phyloP scores from a whole-genome alignment of 768 basidiomycete species.

The Lentinula lateritia region DNA sequence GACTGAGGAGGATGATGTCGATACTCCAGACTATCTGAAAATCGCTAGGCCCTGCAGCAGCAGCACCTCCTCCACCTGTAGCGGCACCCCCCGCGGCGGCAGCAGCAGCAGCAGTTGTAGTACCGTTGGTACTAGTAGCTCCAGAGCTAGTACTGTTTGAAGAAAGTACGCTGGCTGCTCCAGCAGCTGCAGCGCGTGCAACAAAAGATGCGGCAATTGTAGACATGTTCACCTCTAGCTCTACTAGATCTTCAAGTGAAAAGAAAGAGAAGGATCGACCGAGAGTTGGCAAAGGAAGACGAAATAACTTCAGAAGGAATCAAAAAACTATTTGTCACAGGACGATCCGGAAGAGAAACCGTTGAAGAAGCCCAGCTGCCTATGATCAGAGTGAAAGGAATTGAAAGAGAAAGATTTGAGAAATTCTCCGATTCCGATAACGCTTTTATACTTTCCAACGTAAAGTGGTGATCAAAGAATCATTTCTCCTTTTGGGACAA shows the following conservation, averaged over 20 bases:
- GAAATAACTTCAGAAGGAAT: background rate
- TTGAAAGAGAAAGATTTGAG: background rate
- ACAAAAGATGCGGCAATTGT: background rate
- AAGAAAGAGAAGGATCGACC: background rate
- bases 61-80: background rate
- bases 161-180: background rate
- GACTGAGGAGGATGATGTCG: constrained; percentile 28
- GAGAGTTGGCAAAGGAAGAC: background rate
- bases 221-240: background rate
- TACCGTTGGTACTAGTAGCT: background rate
- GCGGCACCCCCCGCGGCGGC: background rate
- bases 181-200: background rate
- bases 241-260: background rate
- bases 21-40: constrained; percentile 13
- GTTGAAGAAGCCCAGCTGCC: background rate
- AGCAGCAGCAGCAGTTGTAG: background rate
- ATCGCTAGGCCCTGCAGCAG: background rate
- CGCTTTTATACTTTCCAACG: background rate
- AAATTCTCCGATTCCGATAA: background rate
- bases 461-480: background rate
- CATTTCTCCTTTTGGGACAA: background rate
- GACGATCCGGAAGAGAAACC: background rate
- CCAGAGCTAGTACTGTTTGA: background rate
- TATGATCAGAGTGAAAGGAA: background rate
- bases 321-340: background rate